phyloP scores from a whole-genome alignment of 1,284 basidiomycete genomes.

The Puccinia coronata region DNA sequence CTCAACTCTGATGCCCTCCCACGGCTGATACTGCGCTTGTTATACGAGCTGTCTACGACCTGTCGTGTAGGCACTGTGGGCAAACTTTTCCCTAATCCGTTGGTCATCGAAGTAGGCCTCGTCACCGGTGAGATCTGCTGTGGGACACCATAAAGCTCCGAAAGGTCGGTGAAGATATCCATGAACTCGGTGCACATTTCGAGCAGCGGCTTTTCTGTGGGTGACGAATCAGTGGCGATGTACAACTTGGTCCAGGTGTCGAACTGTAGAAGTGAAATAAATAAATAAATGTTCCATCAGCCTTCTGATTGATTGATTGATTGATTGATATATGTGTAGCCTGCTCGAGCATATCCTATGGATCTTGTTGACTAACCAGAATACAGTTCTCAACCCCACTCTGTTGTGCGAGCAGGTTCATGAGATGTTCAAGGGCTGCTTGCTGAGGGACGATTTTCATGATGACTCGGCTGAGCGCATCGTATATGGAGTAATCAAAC shows the following conservation, averaged over 20 bases:
- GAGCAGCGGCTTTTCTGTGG: conserved; percentile 83
- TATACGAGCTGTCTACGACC: background rate
- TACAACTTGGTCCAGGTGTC: conserved; percentile 83
- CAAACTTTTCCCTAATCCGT: background rate
- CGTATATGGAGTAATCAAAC: conserved; percentile 82
- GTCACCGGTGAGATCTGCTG: conserved; percentile 41
- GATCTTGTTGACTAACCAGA: background rate
- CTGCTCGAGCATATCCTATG: background rate
- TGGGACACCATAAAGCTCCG: conserved; percentile 68
- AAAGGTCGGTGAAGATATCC: conserved; percentile 80
- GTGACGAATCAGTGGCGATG: conserved; percentile 86
- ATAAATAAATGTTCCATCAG: conserved; percentile 69
- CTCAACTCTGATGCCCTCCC: conserved; percentile 23
- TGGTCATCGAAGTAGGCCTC: conserved; percentile 26
- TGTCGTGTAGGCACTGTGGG: background rate
- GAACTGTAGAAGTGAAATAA: conserved; percentile 92
- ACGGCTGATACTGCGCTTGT: conserved; percentile 28
- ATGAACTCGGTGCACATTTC: conserved; percentile 89
- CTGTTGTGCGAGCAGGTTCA: conserved; percentile 74
- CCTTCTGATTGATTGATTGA: background rate
- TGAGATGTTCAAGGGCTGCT: conserved; percentile 72
- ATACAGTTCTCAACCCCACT: conserved; percentile 24
- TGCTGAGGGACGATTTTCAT: conserved; percentile 69
- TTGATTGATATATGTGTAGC: background rate
- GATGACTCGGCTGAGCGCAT: conserved; percentile 77